Base-by-base conservation (phyloP, 2,329 filamentous ascomycete genomes). In the Epichloe sibirici region DNA sequence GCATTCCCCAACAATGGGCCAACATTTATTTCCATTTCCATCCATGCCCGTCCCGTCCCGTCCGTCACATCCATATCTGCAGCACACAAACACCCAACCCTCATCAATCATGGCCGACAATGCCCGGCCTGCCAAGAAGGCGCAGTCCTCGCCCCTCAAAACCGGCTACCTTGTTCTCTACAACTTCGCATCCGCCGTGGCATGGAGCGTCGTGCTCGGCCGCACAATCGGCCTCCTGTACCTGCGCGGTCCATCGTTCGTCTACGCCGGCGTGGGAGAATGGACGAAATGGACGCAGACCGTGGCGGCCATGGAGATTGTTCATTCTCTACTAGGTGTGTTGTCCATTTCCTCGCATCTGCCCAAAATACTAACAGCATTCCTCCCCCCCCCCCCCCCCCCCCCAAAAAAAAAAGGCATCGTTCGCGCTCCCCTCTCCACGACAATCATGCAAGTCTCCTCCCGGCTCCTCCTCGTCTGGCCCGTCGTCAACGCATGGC, bases 381-480 rank as follows among this genome's bases (percentile, higher is more conserved):
- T 17, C 17, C 17, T n/a, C n/a, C n/a, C n/a, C n/a, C n/a, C n/a
- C n/a, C n/a, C n/a, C n/a, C n/a, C n/a, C n/a, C n/a, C n/a, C n/a
- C n/a, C n/a, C n/a, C n/a, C n/a, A n/a, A n/a, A n/a, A n/a, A n/a
- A n/a, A 45, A 31, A 51, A 90, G 88, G 88, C 53, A 67, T 97
- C 63, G 91, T 98, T 50, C 83, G 91, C 62, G 85, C 91, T 1
- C 90, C 91, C 2, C 68, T 96, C 61, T 60, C 85, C 61, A 97
- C 93, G 5, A 97, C 93, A 5, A 69, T 80, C 39, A 90, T 95
- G 83, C 93, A 98, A 70, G 90, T 97, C 57, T 79, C 86, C 23
- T 88, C 83, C 53, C 88, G 93, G 50, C 80, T 95, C 62, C 79
- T 95, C 58, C 84, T 97, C 58, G 87, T 96, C 59, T 96, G 90